phyloP scores from a whole-genome alignment of 2,329 filamentous ascomycete species.

The Fusarium nanum region DNA sequence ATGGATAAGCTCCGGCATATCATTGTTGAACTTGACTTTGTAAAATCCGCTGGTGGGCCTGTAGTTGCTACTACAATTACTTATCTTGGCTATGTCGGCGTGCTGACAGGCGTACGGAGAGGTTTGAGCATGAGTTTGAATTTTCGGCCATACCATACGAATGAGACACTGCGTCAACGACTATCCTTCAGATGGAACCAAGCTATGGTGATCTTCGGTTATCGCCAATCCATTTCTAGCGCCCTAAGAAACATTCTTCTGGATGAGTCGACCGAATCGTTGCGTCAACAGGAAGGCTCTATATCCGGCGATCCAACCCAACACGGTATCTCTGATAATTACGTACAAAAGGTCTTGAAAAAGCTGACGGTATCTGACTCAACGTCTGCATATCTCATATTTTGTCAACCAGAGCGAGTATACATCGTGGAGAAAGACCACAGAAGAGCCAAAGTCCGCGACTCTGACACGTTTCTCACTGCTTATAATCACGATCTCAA shows the following conservation, averaged over 20 bases:
- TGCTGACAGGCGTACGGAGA: conserved; percentile 60
- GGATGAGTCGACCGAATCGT: not conserved
- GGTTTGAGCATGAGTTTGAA: conserved; percentile 62
- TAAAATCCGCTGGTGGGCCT: conserved; percentile 49
- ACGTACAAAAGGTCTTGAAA: conserved; percentile 30
- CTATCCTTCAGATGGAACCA: conserved; percentile 47
- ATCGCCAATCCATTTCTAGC: conserved; percentile 44
- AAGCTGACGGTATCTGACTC: conserved; percentile 34
- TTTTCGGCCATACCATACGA: conserved; percentile 53
- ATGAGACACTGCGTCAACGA: conserved; percentile 19
- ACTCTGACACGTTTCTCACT: conserved; percentile 41
- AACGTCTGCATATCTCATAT: conserved; percentile 48
- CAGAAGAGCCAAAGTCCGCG: conserved; percentile 26
- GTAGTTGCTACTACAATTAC: conserved; percentile 60
- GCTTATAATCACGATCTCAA: conserved; percentile 47
- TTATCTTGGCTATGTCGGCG: conserved; percentile 62
- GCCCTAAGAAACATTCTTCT: conserved; percentile 42
- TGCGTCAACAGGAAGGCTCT: rapidly evolving
- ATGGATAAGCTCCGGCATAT: conserved; percentile 63
- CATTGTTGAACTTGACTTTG: conserved; percentile 64
- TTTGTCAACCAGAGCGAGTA: conserved; percentile 43
- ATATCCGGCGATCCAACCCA: not conserved
- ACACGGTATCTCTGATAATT: not conserved
- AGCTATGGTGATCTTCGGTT: conserved; percentile 42
- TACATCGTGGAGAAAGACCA: conserved; percentile 48